These are phyloP conservation scores for Saxophila tyrrhenica DNA, from an alignment of 495 filamentous ascomycete genomes.

Conservation along the genomic window DNA sequence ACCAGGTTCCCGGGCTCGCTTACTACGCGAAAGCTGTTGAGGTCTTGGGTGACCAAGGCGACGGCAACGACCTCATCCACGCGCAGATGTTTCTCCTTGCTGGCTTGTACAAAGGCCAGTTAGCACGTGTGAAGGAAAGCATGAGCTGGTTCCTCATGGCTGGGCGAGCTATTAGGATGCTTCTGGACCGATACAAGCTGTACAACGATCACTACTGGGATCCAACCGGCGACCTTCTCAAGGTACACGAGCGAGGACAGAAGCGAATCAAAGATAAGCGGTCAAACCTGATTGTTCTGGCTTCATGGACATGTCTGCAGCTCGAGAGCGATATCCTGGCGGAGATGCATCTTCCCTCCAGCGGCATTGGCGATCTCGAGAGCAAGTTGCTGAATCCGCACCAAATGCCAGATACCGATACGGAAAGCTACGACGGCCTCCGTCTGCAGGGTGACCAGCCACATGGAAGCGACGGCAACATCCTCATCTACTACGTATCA, in stretches of 20 bases:
- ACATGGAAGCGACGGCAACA: slow-evolving; percentile 2
- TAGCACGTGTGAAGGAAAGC: slow-evolving; percentile 80
- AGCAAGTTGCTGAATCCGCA: slow-evolving; percentile 53
- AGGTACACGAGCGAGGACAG: slow-evolving; percentile 4
- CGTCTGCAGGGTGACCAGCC: not conserved
- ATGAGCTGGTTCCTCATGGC: slow-evolving; percentile 78
- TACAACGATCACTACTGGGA: slow-evolving; percentile 17
- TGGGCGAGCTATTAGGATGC: slow-evolving; percentile 60
- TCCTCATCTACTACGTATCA: slow-evolving; percentile 59
- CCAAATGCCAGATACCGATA: slow-evolving; percentile 16
- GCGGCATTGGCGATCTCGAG: slow-evolving; percentile 24
- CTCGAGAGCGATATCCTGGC: slow-evolving; percentile 93
- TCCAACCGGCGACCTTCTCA: slow-evolving; percentile 15
- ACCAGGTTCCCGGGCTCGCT: slow-evolving; percentile 76
- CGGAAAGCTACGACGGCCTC: slow-evolving; percentile 10
- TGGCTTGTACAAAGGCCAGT: slow-evolving; percentile 76
- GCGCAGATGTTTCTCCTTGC: slow-evolving; percentile 80
- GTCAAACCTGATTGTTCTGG: slow-evolving; percentile 33
- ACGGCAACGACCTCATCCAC: slow-evolving; percentile 65
- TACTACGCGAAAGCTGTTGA: slow-evolving; percentile 79
- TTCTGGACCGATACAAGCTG: slow-evolving; percentile 57
- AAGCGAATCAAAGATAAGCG: slow-evolving; percentile 19
- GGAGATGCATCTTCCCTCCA: slow-evolving; percentile 64
- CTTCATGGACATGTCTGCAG: slow-evolving; percentile 90
- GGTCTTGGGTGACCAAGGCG: slow-evolving; percentile 72